Evolutionary conservation across 441 rosid genomes (phyloP).

Genomic region (Pelargonium myrrhifolium): DNA sequence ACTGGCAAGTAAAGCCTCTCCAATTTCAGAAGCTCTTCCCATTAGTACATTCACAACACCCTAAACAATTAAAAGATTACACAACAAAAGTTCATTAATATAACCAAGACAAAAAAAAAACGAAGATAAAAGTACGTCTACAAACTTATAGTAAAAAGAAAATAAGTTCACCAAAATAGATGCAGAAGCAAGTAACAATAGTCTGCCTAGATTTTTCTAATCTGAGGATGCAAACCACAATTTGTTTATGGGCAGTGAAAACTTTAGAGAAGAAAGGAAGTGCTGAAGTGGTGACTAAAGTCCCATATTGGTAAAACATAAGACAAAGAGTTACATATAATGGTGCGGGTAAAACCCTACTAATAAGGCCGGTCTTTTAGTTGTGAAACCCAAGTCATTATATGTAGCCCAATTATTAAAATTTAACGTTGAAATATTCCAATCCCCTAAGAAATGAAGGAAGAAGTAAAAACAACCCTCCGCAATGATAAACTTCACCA

Average conservation of each 20-base stretch:
- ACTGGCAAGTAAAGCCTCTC: conserved; percentile 74
- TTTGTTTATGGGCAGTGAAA: not conserved
- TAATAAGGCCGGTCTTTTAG: no score
- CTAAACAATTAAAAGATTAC: conserved; percentile 32
- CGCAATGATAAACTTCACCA: no score
- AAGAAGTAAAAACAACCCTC: no score
- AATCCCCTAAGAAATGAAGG: no score
- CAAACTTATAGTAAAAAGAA: not conserved
- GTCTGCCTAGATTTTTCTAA: not conserved
- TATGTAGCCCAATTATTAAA: no score
- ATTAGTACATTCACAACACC: conserved; percentile 82
- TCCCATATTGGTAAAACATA: no score
- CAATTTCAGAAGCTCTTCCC: conserved; percentile 93
- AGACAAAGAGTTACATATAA: no score
- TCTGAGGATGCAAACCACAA: not conserved
- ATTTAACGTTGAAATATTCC: no score
- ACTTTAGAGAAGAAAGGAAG: not conserved
- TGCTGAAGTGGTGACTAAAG: no score
- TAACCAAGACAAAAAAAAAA: conserved; percentile 2
- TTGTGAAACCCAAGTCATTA: no score
- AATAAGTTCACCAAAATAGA: not conserved
- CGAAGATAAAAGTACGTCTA: not conserved
- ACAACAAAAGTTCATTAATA: conserved; percentile 1
- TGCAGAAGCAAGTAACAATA: not conserved
- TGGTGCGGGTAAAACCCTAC: no score